Evolutionary conservation across 2,329 filamentous ascomycete genomes (phyloP).

Genomic region (Ambrosiella cleistominuta): DNA sequence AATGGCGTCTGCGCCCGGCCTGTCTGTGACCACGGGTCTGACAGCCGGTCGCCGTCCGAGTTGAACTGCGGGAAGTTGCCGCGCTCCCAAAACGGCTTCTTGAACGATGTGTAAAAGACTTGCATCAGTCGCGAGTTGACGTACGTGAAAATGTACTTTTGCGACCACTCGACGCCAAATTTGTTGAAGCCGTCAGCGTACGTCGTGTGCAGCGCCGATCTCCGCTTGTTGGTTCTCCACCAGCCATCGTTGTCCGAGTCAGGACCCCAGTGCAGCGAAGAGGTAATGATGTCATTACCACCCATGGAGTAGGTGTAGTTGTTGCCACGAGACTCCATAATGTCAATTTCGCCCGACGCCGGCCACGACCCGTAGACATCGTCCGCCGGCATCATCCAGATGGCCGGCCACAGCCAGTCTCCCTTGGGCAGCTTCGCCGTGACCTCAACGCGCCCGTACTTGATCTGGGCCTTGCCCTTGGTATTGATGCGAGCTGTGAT

Average conservation of each 20-base stretch:
- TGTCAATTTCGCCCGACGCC: constrained; percentile 66
- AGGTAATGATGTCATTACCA: constrained; percentile 66
- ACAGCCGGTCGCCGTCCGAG: constrained; percentile 46
- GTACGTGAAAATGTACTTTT: constrained; percentile 79
- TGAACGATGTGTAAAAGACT: constrained; percentile 62
- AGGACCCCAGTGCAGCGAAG: constrained; percentile 69
- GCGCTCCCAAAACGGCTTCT: constrained; percentile 48
- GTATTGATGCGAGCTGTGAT: constrained; percentile 66
- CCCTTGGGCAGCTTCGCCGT: constrained; percentile 57
- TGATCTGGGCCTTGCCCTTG: constrained; percentile 50
- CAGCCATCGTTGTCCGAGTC: constrained; percentile 54
- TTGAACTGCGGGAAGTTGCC: constrained; percentile 48
- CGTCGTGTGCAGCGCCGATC: constrained; percentile 54
- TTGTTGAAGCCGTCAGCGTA: constrained; percentile 54
- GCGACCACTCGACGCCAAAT: constrained; percentile 70
- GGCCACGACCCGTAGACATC: constrained; percentile 64
- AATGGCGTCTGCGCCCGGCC: constrained; percentile 50
- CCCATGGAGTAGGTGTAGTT: constrained; percentile 60
- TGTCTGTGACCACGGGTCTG: constrained; percentile 46
- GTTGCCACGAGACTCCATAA: constrained; percentile 66
- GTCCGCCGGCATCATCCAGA: constrained; percentile 69
- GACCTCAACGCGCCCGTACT: constrained; percentile 68
- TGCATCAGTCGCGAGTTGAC: constrained; percentile 65
- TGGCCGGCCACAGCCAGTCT: constrained; percentile 85
- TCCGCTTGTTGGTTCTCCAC: constrained; percentile 72